Evolutionary conservation across 179 eudicot genomes (phyloP), one percentile per base, ranked within the genome.

Genomic region (Sideroxylon spinosum): DNA sequence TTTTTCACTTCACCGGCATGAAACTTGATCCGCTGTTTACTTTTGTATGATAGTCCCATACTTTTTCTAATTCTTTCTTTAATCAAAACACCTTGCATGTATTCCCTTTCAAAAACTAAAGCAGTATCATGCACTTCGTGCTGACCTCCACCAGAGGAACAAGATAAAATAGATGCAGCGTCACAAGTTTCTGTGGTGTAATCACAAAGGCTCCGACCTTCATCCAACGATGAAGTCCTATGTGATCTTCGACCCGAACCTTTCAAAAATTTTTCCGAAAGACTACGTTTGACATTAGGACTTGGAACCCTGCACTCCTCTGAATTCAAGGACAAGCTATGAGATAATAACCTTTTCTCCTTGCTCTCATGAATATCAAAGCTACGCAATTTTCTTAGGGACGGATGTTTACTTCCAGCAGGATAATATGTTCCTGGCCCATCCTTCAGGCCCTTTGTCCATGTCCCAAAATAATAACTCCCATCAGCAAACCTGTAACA

Each of bases 361-460:
- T 79, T 84, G 26, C 80, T 90, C 76, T 87, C 78, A 49, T 82
- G 68, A 29, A 89, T 85, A 59, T 83, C 88, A 69, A 85, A 80
- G 78, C 83, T 84, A 76, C 77, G 80, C 78, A 79, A 82, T 81
- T 82, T 91, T 75, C 73, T 88, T 71, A 85, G 74, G 37, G 90
- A 90, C 50, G 86, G 78, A 79, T 87, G 90, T 78, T 86, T 89
- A 82, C 84, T 89, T 81, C 98, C 93, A 63, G 90, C 84, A 76
- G 99, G 95, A 85, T 95, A 95, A 81, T 86, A 90, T 50, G 86
- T 92, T 77, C 99, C 99, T 9, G 78, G 87, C 61, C 98, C 98
- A 87, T 95, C 99, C 84, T 95, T 93, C 52, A 89, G 77, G 52
- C 92, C 97, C 74, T 83, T 86, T 69, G 94, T 90, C 99, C 99